Evolutionary conservation across 345 rosid species (phyloP), one percentile per base, ranked within the genome.

Genomic region (Hibiscus tridactylites): DNA sequence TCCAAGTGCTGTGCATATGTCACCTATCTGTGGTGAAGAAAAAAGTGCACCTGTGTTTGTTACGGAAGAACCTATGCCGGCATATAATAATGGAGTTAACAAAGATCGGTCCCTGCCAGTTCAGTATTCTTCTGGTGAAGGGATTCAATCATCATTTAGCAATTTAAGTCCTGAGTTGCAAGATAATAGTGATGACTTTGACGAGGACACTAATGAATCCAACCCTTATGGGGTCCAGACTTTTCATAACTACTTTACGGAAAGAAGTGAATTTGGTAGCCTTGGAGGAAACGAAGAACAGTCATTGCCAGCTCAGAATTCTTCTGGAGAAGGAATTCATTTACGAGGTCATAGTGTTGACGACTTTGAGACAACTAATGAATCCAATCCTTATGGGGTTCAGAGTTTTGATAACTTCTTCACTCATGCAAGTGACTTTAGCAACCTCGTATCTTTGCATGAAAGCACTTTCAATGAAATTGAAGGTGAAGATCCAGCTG

Each of bases 401-500:
- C 86, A 81, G 33, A 77, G 68, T 28, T 71, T 80, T 47, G 83
- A 82, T 35, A 79, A 73, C 59, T 69, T 74, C 39, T 49, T 68
- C 70, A 56, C 65, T 0, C 88, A 84, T 17, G 74, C 77, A 70
- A 76, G 67, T 3, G 86, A 85, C 64, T 83, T 86, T 73, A 77
- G 79, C 61, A 75, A 75, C 70, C 81, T 82, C 11, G 83, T 78
- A 73, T 87, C 86, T 60, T 79, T 86, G 37, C 84, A 78, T 65
- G 84, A 75, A 73, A 88, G 83, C 76, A 76, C 69, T 19, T 83
- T 84, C 73, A 71, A 86, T 67, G 97, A 85, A 70, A 76, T 87
- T 21, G 91, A 86, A 67, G 91, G 95, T 8, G 95, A 86, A 79
- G 82, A 59, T 75, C 64, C 79, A 35, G 85, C 76, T 17, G 87